Evolutionary conservation across 2,329 filamentous ascomycete genomes (phyloP).

Genomic region (Drechslerella coelobrocha): DNA sequence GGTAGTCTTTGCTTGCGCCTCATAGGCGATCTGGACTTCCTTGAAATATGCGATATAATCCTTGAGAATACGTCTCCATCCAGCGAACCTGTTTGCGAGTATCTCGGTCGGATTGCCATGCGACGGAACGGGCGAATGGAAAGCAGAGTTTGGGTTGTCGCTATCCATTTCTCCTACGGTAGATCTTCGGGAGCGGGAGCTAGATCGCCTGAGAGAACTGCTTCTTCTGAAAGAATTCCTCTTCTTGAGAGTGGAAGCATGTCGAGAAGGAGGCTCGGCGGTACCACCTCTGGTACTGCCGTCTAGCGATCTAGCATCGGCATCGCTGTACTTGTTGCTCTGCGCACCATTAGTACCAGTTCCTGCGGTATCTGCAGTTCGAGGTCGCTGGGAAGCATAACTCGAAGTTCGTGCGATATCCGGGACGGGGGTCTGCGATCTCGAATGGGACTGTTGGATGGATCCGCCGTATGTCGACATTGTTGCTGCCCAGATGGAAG

Average conservation of each 20-base stretch:
- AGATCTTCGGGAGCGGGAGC: slow-evolving; percentile 79
- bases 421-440: slow-evolving; percentile 40
- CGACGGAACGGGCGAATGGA: slow-evolving; percentile 88
- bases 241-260: slow-evolving; percentile 76
- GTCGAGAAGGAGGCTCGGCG: slow-evolving; percentile 29
- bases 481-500: neutral
- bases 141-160: slow-evolving; percentile 78
- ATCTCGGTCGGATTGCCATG: slow-evolving; percentile 85
- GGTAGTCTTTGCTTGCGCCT: slow-evolving; percentile 80
- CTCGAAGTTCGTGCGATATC: slow-evolving; percentile 32
- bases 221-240: slow-evolving; percentile 77
- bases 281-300: slow-evolving; percentile 28
- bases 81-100: slow-evolving; percentile 89
- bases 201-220: slow-evolving; percentile 76
- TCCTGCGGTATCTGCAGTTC: slow-evolving; percentile 33
- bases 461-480: slow-evolving; percentile 34
- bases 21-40: slow-evolving; percentile 88
- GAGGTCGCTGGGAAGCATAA: slow-evolving; percentile 28
- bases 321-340: slow-evolving; percentile 48
- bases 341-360: slow-evolving; percentile 16
- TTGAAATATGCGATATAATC: slow-evolving; percentile 93
- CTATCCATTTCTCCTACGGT: slow-evolving; percentile 78
- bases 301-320: slow-evolving; percentile 38
- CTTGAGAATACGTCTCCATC: slow-evolving; percentile 94
- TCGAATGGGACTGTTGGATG: slow-evolving; percentile 32